A percentile compares a stretch with the other conserved stretches of the same genome.
Evolutionary conservation across 169 alveolate genomes (phyloP).

Genomic region (Prorocentrum cordatum): DNA sequence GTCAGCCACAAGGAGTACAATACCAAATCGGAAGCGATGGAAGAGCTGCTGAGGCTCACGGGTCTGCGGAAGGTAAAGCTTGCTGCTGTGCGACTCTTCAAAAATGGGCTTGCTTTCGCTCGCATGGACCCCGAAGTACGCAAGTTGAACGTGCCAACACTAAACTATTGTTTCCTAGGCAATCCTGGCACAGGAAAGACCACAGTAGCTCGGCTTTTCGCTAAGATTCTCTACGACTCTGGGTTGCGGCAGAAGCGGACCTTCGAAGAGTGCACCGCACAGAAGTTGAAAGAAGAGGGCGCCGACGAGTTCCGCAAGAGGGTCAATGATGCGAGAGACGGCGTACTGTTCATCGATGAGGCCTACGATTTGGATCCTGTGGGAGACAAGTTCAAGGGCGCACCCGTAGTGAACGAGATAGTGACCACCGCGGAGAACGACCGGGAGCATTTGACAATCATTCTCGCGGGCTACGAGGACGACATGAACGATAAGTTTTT

Average conservation of each 20-base stretch:
- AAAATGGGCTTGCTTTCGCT: constrained; percentile 11
- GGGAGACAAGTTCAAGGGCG: constrained; percentile 50
- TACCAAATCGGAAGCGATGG: constrained; percentile 30
- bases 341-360: constrained; percentile 60
- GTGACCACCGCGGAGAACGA: constrained; percentile 39
- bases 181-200: constrained; percentile 68
- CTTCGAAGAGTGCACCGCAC: constrained; percentile 38
- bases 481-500: constrained; percentile 48
- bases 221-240: constrained; percentile 11
- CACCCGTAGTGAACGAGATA: constrained; percentile 23
- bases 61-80: constrained; percentile 13
- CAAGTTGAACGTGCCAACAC: not conserved
- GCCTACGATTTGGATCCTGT: constrained; percentile 48
- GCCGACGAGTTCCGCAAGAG: constrained; percentile 25
- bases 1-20: too few species aligned
- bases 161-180: constrained; percentile 27
- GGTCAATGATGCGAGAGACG: constrained; percentile 1
- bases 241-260: not conserved
- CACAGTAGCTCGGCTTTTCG: constrained; percentile 41
- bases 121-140: constrained; percentile 3
- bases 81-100: constrained; percentile 12
- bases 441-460: constrained; percentile 16
- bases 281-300: constrained; percentile 42
- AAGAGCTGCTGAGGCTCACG: constrained; percentile 6
- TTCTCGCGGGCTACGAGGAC: constrained; percentile 60